These are phyloP conservation scores for Zygosaccharomyces sapae DNA, from an alignment of 1,139 yeast species.

Conservation along the genomic window DNA sequence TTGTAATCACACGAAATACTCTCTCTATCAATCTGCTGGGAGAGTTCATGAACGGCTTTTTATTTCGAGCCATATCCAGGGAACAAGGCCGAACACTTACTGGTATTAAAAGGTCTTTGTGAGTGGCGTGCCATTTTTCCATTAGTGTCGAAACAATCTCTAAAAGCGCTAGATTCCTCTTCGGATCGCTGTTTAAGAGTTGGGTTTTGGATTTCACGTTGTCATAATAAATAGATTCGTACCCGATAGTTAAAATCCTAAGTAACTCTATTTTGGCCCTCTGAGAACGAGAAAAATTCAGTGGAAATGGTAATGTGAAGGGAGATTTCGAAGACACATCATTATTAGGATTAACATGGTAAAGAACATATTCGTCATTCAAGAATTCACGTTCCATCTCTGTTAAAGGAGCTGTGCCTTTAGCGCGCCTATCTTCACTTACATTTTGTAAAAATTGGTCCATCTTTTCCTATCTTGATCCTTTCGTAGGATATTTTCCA, in stretches of 20 bases:
- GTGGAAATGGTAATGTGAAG: slow-evolving; percentile 19
- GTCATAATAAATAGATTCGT: slow-evolving; percentile 72
- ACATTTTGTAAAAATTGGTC: slow-evolving; percentile 19
- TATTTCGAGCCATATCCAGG: slow-evolving; percentile 29
- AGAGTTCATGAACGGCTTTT: slow-evolving; percentile 38
- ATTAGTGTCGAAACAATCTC: slow-evolving; percentile 71
- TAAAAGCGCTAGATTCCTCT: slow-evolving; percentile 67
- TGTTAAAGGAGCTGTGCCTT: slow-evolving; percentile 28
- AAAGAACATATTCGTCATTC: slow-evolving; percentile 33
- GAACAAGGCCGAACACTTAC: slow-evolving; percentile 27
- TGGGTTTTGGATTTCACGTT: slow-evolving; percentile 43
- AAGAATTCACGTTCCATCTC: slow-evolving; percentile 33
- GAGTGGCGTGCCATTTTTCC: slow-evolving; percentile 71
- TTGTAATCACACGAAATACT: slow-evolving; percentile 75
- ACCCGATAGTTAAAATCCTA: slow-evolving; percentile 76
- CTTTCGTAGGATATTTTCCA: slow-evolving; percentile 24
- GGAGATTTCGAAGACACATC: slow-evolving; percentile 10
- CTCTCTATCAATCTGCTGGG: slow-evolving; percentile 57
- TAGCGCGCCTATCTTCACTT: slow-evolving; percentile 27
- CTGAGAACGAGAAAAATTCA: slow-evolving; percentile 57
- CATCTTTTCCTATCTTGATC: slow-evolving; percentile 35
- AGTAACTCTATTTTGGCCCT: slow-evolving; percentile 74
- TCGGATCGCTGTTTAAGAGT: slow-evolving; percentile 40
- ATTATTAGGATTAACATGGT: slow-evolving; percentile 21
- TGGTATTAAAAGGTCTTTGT: slow-evolving; percentile 51